phyloP scores from a whole-genome alignment of 805 yeast species.

The Lachancea nothofagi region DNA sequence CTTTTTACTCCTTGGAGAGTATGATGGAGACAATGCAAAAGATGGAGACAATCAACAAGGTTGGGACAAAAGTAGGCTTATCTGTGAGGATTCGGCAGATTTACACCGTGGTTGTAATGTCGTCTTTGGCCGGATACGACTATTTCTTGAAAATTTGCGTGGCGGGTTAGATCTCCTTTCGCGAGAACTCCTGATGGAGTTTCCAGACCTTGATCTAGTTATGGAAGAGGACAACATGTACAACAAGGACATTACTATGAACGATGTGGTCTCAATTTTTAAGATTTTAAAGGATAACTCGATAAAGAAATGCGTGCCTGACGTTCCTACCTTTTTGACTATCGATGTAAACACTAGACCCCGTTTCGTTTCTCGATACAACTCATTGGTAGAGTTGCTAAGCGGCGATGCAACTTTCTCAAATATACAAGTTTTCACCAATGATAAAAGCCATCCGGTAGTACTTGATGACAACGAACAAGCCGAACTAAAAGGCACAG shows the following conservation, averaged over 20 bases:
- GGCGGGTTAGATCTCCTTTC: constrained; percentile 22
- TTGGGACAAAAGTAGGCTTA: constrained; percentile 12
- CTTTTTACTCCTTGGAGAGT: constrained; percentile 22
- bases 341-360: constrained; percentile 20
- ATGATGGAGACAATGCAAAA: constrained; percentile 12
- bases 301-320: constrained; percentile 15
- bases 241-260: constrained; percentile 28
- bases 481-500: constrained; percentile 9
- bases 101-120: constrained; percentile 17
- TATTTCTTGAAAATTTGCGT: constrained; percentile 21
- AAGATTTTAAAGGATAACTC: constrained; percentile 28
- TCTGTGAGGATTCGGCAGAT: constrained; percentile 19
- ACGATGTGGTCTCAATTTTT: constrained; percentile 30
- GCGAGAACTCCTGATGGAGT: constrained; percentile 25
- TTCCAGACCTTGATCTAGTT: constrained; percentile 28
- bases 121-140: constrained; percentile 22
- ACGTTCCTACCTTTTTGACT: constrained; percentile 20
- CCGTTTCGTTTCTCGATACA: constrained; percentile 33
- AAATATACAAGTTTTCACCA: constrained; percentile 29
- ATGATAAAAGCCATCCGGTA: constrained; percentile 30
- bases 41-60: too few species aligned
- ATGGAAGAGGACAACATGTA: constrained; percentile 33
- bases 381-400: constrained; percentile 31
- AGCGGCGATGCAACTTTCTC: constrained; percentile 30
- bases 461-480: constrained; percentile 26